Conservation (phyloP, 2,329 filamentous ascomycete species). For the Pseudogymnoascus sp. region DNA sequence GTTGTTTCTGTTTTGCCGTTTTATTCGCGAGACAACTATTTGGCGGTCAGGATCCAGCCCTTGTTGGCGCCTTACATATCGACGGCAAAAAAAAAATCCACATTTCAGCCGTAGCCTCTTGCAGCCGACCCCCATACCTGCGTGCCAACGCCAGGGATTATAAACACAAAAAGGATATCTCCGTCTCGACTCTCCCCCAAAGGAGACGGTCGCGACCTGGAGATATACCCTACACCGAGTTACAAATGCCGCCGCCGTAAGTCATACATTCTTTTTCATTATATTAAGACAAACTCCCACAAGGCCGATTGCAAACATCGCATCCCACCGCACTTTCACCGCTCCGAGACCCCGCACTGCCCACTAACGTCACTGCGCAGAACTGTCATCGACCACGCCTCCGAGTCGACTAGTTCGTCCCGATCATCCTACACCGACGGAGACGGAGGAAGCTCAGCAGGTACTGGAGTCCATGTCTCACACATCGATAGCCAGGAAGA, state of each 20-base stretch:
- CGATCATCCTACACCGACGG: constrained; percentile 25
- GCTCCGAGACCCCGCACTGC: constrained; percentile 2
- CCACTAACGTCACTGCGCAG: constrained; percentile 12
- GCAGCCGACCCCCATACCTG: not conserved
- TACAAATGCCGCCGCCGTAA: constrained; percentile 16
- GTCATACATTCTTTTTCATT: constrained; percentile 8
- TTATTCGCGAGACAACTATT: not conserved
- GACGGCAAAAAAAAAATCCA: constrained; percentile 1
- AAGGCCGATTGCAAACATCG: not conserved
- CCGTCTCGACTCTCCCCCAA: constrained; percentile 26
- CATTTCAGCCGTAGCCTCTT: constrained; percentile 6
- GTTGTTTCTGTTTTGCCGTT: not conserved
- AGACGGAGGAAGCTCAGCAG: constrained; percentile 25
- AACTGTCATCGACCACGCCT: constrained; percentile 19
- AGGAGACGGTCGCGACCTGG: constrained; percentile 25
- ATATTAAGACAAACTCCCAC: not conserved
- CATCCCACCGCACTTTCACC: constrained; percentile 1
- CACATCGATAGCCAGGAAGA: constrained; percentile 31
- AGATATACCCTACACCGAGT: constrained; percentile 22
- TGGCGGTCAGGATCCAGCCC: not conserved
- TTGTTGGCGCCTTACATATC: constrained; percentile 5
- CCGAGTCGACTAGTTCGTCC: constrained; percentile 19
- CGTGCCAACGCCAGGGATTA: constrained; percentile 7
- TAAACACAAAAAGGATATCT: constrained; percentile 20
- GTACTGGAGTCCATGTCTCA: constrained; percentile 25